These are phyloP conservation scores for Fraxinus excelsior DNA, from an alignment of 257 asterid species.

Conservation along the genomic window DNA sequence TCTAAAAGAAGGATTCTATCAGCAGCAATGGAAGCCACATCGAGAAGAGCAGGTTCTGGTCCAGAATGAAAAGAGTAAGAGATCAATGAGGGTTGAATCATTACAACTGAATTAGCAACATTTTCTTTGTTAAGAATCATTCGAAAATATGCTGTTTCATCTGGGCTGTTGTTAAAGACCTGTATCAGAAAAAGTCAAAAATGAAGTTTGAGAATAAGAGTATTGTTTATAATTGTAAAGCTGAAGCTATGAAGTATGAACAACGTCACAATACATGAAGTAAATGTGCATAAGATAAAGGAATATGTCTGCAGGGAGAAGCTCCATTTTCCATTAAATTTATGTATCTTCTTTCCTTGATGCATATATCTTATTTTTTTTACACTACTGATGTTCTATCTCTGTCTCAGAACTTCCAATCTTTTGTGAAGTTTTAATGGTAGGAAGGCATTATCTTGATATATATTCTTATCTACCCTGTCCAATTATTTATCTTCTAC, in stretches of 20 bases:
- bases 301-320: neutral
- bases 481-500: neutral
- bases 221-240: conserved; percentile 11
- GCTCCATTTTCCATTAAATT: conserved; percentile 1
- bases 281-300: neutral
- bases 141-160: conserved; percentile 93
- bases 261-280: neutral
- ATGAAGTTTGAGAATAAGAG: conserved; percentile 25
- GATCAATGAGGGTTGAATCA: conserved; percentile 98
- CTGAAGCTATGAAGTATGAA: neutral
- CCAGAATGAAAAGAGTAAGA: conserved; percentile 91
- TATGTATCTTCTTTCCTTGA: neutral
- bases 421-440: neutral
- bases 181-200: conserved; percentile 37
- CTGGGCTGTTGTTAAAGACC: conserved; percentile 99
- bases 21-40: conserved; percentile 87
- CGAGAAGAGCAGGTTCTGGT: conserved; percentile 96
- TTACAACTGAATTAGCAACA: conserved; percentile 91
- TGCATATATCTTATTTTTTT: neutral
- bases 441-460: neutral
- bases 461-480: neutral
- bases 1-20: conserved; percentile 93
- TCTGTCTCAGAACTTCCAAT: neutral
- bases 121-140: conserved; percentile 91
- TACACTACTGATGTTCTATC: neutral